Conservation (phyloP, 345 rosid genomes). For the Gossypium australe region DNA sequence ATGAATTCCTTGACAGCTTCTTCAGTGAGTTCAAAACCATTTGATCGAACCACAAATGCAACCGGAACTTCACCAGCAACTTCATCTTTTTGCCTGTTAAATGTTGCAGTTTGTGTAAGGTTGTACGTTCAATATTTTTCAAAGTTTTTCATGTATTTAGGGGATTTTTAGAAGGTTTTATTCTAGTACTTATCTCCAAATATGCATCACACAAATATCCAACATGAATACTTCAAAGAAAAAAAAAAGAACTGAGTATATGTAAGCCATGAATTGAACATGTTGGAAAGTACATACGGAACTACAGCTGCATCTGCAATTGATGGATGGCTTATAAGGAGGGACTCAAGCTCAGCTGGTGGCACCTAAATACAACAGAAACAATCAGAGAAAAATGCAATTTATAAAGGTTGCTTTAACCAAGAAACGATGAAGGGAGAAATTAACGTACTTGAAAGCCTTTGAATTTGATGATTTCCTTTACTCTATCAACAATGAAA, state of each 20-base stretch:
- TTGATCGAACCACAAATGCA: constrained; percentile 74
- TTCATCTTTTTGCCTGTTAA: constrained; percentile 65
- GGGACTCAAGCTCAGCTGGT: constrained; percentile 90
- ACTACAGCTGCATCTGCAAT: constrained; percentile 91
- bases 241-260: not conserved
- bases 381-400: not conserved
- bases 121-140: not conserved
- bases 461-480: constrained; percentile 89
- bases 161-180: too few species aligned
- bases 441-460: constrained; percentile 62
- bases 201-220: not conserved
- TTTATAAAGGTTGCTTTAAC: not conserved
- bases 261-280: too few species aligned
- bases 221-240: not conserved
- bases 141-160: too few species aligned
- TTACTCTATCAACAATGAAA: constrained; percentile 77
- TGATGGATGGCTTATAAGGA: constrained; percentile 58
- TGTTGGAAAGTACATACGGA: constrained; percentile 43
- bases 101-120: not conserved
- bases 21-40: constrained; percentile 53
- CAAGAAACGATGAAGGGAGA: not conserved
- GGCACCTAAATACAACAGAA: constrained; percentile 47
- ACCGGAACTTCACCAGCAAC: constrained; percentile 92
- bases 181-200: too few species aligned
- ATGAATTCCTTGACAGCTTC: constrained; percentile 65